Evolutionary conservation across 2,329 filamentous ascomycete species (phyloP).

Genomic region (Alternaria burnsii): DNA sequence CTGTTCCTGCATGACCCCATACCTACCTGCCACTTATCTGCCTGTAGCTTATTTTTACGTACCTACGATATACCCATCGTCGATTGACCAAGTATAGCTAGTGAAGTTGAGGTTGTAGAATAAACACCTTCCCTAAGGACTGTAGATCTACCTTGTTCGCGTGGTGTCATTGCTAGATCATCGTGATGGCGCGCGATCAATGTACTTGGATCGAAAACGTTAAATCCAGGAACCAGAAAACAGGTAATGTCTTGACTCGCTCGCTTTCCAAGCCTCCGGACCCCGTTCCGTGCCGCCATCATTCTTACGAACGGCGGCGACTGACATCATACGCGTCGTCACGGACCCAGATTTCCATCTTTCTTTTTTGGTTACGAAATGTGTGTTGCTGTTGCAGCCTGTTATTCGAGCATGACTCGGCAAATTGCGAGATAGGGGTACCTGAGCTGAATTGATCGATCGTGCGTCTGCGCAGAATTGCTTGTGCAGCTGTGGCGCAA

Average conservation of each 20-base stretch:
- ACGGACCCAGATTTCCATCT: conserved; percentile 16
- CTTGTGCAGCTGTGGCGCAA: conserved; percentile 15
- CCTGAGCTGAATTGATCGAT: conserved; percentile 3
- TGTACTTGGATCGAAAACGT: conserved; percentile 10
- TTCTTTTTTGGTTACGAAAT: conserved; percentile 3
- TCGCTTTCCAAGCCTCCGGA: conserved; percentile 5
- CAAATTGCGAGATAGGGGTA: background rate
- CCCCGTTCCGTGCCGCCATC: conserved; percentile 19
- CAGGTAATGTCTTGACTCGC: conserved; percentile 15
- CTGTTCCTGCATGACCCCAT: conserved; percentile 23
- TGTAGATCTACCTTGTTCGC: conserved; percentile 1
- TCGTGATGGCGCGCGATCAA: conserved; percentile 5
- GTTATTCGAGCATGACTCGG: conserved; percentile 10
- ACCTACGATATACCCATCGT: conserved; percentile 12
- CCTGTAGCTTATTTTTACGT: background rate
- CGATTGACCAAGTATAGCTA: conserved; percentile 5
- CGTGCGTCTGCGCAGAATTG: conserved; percentile 8
- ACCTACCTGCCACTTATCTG: background rate
- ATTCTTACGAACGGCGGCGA: conserved; percentile 8
- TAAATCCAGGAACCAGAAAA: conserved; percentile 22
- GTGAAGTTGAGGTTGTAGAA: background rate
- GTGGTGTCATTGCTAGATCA: conserved; percentile 19
- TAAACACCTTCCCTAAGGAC: background rate
- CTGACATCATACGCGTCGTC: conserved; percentile 30
- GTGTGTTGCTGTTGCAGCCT: conserved; percentile 3